Conservation (phyloP, 805 yeast genomes). For the Lipomyces starkeyi region DNA sequence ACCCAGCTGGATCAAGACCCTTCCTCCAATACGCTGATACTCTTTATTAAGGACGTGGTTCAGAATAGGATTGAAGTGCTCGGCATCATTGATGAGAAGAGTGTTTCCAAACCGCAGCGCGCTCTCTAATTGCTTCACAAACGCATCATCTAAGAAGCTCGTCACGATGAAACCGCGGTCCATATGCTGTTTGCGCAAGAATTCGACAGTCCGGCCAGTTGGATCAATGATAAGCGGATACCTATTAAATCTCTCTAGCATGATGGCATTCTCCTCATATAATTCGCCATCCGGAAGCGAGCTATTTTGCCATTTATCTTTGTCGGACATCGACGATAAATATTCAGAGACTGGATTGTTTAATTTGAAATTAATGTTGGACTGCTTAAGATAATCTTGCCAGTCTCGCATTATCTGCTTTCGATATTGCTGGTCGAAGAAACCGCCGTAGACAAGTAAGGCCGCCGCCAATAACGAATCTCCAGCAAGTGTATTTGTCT, state of each 20-base stretch:
- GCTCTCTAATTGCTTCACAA: slow-evolving; percentile 72
- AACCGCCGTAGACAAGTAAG: slow-evolving; percentile 65
- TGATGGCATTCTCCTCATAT: slow-evolving; percentile 65
- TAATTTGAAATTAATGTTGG: slow-evolving; percentile 51
- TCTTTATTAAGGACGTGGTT: slow-evolving; percentile 68
- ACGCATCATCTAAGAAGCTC: slow-evolving; percentile 73
- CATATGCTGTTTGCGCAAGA: slow-evolving; percentile 47
- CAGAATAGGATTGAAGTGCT: slow-evolving; percentile 75
- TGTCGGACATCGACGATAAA: slow-evolving; percentile 51
- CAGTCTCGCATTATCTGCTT: slow-evolving; percentile 47
- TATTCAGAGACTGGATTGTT: slow-evolving; percentile 48
- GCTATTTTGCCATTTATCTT: slow-evolving; percentile 57
- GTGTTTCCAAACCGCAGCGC: slow-evolving; percentile 83
- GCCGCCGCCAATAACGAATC: slow-evolving; percentile 69
- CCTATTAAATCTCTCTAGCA: slow-evolving; percentile 51
- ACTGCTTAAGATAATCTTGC: slow-evolving; percentile 47
- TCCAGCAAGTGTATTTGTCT: slow-evolving; percentile 62
- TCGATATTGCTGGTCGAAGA: slow-evolving; percentile 58
- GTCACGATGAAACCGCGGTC: slow-evolving; percentile 52
- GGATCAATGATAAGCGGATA: slow-evolving; percentile 80
- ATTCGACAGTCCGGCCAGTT: slow-evolving; percentile 53
- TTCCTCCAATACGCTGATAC: slow-evolving; percentile 68
- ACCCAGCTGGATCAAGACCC: slow-evolving; percentile 66
- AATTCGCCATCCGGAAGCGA: slow-evolving; percentile 66
- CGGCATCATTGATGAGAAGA: slow-evolving; percentile 78